Evolutionary conservation across 2,329 filamentous ascomycete species (phyloP).

Genomic region (Nannizziopsis barbatae): DNA sequence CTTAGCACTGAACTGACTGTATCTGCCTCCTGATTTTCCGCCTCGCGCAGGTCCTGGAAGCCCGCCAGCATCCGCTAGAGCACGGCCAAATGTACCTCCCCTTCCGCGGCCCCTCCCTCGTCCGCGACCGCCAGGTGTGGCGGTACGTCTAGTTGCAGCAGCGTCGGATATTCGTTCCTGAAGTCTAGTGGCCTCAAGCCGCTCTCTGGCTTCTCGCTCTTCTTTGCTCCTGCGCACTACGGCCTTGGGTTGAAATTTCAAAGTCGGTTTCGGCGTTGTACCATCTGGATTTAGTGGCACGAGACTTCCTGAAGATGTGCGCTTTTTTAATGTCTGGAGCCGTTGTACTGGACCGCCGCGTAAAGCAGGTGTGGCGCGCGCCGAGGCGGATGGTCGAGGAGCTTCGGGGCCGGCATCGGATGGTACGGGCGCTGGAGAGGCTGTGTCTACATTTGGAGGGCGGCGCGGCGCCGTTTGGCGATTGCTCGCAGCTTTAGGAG

Average conservation of each 20-base stretch:
- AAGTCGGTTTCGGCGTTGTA: conserved; percentile 27
- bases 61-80: conserved; percentile 22
- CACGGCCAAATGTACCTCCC: conserved; percentile 23
- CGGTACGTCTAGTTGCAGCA: conserved; percentile 20
- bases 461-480: conserved; percentile 6
- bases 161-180: conserved; percentile 32
- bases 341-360: conserved; percentile 28
- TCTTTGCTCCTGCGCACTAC: conserved; percentile 35
- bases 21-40: conserved; percentile 19
- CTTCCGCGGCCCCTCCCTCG: conserved; percentile 24
- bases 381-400: neutral
- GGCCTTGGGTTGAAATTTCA: conserved; percentile 36
- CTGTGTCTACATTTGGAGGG: conserved; percentile 1
- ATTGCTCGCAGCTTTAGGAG: conserved; percentile 11
- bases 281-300: conserved; percentile 22
- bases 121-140: conserved; percentile 10
- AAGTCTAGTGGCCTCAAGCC: conserved; percentile 32
- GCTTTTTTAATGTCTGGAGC: conserved; percentile 34
- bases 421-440: conserved; percentile 7
- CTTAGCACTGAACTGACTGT: conserved; percentile 18
- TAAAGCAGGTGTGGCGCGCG: conserved; percentile 6
- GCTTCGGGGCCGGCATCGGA: neutral
- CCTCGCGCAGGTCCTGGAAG: conserved; percentile 22
- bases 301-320: conserved; percentile 29
- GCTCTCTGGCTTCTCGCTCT: conserved; percentile 36